Evolutionary conservation across 352 stramenopile species (phyloP), one percentile per base, ranked within the genome.

Genomic region (Phytophthora fragariaefolia): DNA sequence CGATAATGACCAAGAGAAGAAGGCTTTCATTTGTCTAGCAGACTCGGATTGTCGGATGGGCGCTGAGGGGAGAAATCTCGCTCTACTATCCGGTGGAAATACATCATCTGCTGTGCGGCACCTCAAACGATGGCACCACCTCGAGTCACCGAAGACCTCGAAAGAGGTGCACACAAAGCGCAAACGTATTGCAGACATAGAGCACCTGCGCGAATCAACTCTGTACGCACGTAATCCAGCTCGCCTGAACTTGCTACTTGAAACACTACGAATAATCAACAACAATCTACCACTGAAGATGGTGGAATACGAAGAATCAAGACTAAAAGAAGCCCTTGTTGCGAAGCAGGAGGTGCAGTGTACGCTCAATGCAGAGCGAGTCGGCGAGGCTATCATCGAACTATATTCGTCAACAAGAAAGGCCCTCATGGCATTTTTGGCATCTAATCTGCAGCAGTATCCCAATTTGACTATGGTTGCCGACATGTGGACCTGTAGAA

Each of bases 261-360:
- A 55, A 27, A 66, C 48, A 1, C 17, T 60, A 3, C 36, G 49
- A 1, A 66, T 66, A 9, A 23, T 66, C 2, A 54, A 54, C 24
- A 59, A 54, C 40, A 60, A 48, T 12, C 17, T 59, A 17, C 58
- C 58, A 10, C 34, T 53, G 10, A 1, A 17, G 3, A 9, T 57
- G 10, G 47, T 23, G 9, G 46, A 66, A 23, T 56, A 63, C 30
- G 45, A 54, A 2, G 45, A 63, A 13, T 51, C 58, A 1, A 51
- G 15, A 22, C 22, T 58, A 6, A 28, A 42, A 6, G 1, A 27
- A 12, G 58, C 46, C 6, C 24, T 58, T 4, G 48, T 66, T 10
- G 6, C 43, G 4, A 27, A 46, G 3, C 34, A 53, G 6, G 32
- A 24, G 4, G 28, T 47, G 22, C 47, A 26, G 3, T 32, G 18